Evolutionary conservation across 2,329 filamentous ascomycete species (phyloP), one percentile per base, ranked within the genome.

Genomic region (Calonectria ilicicola): DNA sequence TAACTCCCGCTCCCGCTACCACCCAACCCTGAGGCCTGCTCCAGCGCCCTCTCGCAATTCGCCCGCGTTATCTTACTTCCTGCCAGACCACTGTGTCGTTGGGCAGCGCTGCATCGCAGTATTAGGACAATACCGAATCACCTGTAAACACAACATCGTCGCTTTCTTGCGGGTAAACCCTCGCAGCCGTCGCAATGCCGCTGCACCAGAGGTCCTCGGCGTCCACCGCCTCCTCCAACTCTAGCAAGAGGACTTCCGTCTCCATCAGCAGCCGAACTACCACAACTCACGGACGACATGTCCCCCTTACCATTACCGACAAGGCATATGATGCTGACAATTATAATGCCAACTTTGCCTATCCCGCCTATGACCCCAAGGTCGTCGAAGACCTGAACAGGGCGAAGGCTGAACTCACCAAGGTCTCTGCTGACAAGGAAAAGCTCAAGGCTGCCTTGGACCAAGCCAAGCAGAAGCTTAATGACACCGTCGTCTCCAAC

Each of bases 21-120:
- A 72, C 76, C 74, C 67, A 60, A 74, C 49, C 72, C 60, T 67
- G 53, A 69, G 60, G 68, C 71, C 71, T 72, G 65, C 67, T 62
- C 53, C 66, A 79, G 71, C 63, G 69, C 76, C 70, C 69, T 35
- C 66, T 72, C 71, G 74, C 75, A 77, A 77, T 74, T 71, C 77
- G 73, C 69, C 72, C 69, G 74, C 75, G 74, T 72, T 74, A 73
- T 67, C 74, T 75, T 56, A 32, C 71, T 71, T 72, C 67, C 78
- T 80, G 78, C 78, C 78, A 80, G 78, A 80, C 77, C 75, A 70
- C 72, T 60, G 47, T 74, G 76, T 80, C 78, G 78, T 80, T 80
- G 78, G 78, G 78, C 78, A 80, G 78, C 73, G 76, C 78, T 80
- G 78, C 77, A 78, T 74, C 77, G 76, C 78, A 79, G 78, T 76